A percentile compares a stretch with the other conserved stretches of the same genome.
Conservation (phyloP, 768 basidiomycete genomes). For the Tubosaeta brunneosetosa region DNA sequence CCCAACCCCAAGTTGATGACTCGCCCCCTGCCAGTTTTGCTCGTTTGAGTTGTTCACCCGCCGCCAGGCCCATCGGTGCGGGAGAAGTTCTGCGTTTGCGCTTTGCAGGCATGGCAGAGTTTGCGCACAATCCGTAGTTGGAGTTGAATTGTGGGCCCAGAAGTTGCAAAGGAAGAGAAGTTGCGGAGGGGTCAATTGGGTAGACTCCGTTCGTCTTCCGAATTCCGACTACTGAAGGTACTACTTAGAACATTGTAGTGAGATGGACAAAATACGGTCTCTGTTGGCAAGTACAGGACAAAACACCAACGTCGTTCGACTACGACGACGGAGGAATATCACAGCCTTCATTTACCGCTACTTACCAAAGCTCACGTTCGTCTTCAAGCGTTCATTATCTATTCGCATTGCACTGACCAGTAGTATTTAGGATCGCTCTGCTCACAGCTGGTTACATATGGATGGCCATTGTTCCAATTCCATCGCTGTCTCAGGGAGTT, state of each 20-base stretch:
- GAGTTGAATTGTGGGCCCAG: constrained; percentile 2
- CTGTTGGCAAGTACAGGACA: constrained; percentile 16
- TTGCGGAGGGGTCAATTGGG: constrained; percentile 4
- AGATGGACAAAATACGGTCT: constrained; percentile 22
- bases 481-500: constrained; percentile 57
- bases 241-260: background rate
- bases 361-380: constrained; percentile 32
- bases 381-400: background rate
- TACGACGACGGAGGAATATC: constrained; percentile 43
- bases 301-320: constrained; percentile 36
- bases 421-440: constrained; percentile 44
- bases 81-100: constrained; percentile 52
- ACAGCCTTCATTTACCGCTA: constrained; percentile 30
- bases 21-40: constrained; percentile 43
- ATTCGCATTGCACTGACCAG: background rate
- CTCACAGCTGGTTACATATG: constrained; percentile 71
- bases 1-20: constrained; percentile 74
- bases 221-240: constrained; percentile 16
- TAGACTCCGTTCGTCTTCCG: constrained; percentile 9
- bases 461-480: constrained; percentile 73
- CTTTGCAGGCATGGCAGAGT: constrained; percentile 47
- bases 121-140: background rate
- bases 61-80: constrained; percentile 45
- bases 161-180: constrained; percentile 7
- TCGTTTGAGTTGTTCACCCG: constrained; percentile 63